Conservation (phyloP, 2,329 filamentous ascomycete species). For the Kalaharituber pfeilii region DNA sequence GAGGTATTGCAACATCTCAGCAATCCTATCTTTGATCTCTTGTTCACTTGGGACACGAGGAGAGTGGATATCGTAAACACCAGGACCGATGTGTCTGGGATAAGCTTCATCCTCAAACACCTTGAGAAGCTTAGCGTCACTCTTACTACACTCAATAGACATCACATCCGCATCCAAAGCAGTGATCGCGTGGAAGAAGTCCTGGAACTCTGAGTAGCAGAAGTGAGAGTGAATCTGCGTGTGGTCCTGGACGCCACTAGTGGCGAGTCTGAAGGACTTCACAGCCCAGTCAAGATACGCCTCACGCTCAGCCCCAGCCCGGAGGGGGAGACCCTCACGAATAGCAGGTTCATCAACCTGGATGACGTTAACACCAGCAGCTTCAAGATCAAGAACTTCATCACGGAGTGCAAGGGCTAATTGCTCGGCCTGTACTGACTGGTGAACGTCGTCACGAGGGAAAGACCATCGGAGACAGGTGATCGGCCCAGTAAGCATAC, state of each 20-base stretch:
- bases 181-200: constrained; percentile 99
- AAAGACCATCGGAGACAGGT: constrained; percentile 99
- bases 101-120: constrained; percentile 97
- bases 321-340: constrained; percentile 96
- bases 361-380: constrained; percentile 91
- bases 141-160: constrained; percentile 99
- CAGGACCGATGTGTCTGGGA: constrained; percentile 93
- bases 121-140: constrained; percentile 94
- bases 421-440: constrained; percentile 97
- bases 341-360: constrained; percentile 98
- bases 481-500: constrained; percentile 98
- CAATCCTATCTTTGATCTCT: constrained; percentile 95
- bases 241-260: constrained; percentile 78
- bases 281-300: constrained; percentile 96
- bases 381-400: constrained; percentile 94
- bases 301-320: constrained; percentile 81
- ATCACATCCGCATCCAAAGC: constrained; percentile 95
- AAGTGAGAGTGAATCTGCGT: constrained; percentile 99
- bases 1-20: constrained; percentile 93
- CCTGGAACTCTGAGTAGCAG: constrained; percentile 99
- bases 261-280: constrained; percentile 91
- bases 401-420: constrained; percentile 95
- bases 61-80: constrained; percentile 99
- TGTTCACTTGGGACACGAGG: constrained; percentile 91
- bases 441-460: constrained; percentile 98